Conservation (phyloP, 2,329 filamentous ascomycete species). For the Sporothrix phasma region DNA sequence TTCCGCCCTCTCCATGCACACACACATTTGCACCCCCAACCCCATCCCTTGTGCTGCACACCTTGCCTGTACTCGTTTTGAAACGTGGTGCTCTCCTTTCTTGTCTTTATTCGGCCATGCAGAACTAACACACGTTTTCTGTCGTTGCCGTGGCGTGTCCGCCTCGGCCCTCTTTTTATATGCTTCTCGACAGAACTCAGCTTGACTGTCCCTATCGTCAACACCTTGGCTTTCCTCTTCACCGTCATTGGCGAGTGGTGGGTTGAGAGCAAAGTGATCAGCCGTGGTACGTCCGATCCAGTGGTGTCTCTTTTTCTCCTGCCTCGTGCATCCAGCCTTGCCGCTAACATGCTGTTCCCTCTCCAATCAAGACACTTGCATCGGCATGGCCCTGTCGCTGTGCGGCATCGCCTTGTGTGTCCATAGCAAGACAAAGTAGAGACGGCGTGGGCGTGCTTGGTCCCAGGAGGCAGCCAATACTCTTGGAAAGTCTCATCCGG, state of each 20-base stretch:
- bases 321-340: not conserved
- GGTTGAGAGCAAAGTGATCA: conserved; percentile 85
- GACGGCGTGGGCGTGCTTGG: not conserved
- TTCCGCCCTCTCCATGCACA: conserved; percentile 1
- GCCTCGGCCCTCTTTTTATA: not conserved
- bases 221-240: conserved; percentile 90
- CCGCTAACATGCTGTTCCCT: not conserved
- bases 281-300: conserved; percentile 45
- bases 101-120: not conserved
- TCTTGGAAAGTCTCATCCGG: not conserved
- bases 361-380: conserved; percentile 56
- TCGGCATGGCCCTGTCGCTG: conserved; percentile 72
- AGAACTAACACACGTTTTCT: not conserved
- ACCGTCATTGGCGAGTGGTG: conserved; percentile 93
- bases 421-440: conserved; percentile 43
- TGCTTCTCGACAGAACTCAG: conserved; percentile 57
- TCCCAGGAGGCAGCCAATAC: not conserved
- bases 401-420: conserved; percentile 78
- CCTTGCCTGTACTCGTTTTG: not conserved
- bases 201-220: conserved; percentile 88
- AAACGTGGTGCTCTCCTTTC: no score
- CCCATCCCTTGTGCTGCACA: not conserved
- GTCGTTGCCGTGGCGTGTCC: not conserved
- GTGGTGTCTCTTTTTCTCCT: conserved; percentile 21
- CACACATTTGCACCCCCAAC: not conserved